Evolutionary conservation across 495 filamentous ascomycete genomes (phyloP), one percentile per base, ranked within the genome.

Genomic region (Darksidea phi): DNA sequence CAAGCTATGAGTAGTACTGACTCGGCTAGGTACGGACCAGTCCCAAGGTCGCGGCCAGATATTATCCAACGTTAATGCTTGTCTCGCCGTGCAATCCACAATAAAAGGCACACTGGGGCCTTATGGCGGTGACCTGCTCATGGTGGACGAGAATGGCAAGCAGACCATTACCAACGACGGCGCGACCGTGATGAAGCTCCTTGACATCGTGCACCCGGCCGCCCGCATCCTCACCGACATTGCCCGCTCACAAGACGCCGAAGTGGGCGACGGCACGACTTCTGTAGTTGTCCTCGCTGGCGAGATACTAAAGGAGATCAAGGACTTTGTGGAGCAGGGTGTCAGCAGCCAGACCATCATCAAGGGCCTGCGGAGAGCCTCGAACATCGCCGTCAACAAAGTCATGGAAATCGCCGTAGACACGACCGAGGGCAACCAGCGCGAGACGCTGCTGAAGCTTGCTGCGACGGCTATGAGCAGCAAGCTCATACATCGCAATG

Each of bases 141-240:
- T 98, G 73, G 94, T 98, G 58, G 95, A 98, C 76, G 84, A 82
- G 70, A 96, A 97, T 80, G 94, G 94, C 72, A 87, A 75, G 73
- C 91, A 95, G 78, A 98, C 94, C 64, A 97, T 98, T 70, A 98
- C 94, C 48, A 98, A 98, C 75, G 94, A 98, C 83, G 94, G 94
- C 71, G 94, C 94, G 43, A 98, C 94, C 21, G 94, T 97, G 43
- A 98, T 98, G 94, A 97, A 96, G 91, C 87, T 98, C 42, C 86
- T 98, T 61, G 94, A 98, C 75, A 97, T 98, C 71, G 90, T 98
- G 58, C 94, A 98, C 79, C 94, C 94, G 54, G 94, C 94, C 66
- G 94, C 94, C 66, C 88, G 94, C 73, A 96, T 98, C 77, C 87
- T 98, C 67, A 95, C 93, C 71, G 94, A 98, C 72, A 97, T 98